A percentile compares a stretch with the other conserved stretches of the same genome.
Evolutionary conservation across 2,329 filamentous ascomycete genomes (phyloP).

Genomic region (Ophiostoma angusticollis): DNA sequence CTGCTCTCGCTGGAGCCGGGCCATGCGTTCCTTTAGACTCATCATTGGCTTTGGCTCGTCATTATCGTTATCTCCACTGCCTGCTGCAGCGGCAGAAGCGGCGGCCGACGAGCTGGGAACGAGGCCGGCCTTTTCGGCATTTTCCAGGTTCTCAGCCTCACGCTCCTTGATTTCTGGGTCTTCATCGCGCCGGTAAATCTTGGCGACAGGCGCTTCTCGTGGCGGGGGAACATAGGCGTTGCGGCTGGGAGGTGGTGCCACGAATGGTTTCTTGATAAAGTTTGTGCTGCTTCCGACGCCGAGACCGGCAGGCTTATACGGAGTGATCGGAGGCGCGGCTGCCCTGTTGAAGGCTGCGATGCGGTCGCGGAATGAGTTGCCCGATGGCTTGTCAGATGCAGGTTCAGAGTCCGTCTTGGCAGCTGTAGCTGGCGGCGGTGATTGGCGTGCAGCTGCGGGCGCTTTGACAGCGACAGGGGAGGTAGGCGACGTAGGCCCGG

Average conservation of each 20-base stretch:
- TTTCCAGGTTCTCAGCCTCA: conserved; percentile 52
- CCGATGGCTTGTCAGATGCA: conserved; percentile 56
- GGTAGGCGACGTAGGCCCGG: conserved; percentile 18
- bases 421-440: conserved; percentile 23
- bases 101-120: conserved; percentile 30
- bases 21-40: conserved; percentile 90
- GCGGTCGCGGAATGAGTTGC: conserved; percentile 79
- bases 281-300: conserved; percentile 37
- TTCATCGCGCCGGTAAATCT: conserved; percentile 75
- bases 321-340: conserved; percentile 71
- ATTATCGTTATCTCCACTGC: conserved; percentile 34
- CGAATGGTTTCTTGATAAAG: conserved; percentile 95
- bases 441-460: conserved; percentile 24
- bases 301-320: conserved; percentile 67
- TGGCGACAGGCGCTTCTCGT: conserved; percentile 57
- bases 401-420: conserved; percentile 44
- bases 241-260: conserved; percentile 84
- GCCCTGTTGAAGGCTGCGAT: conserved; percentile 96
- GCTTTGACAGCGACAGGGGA: conserved; percentile 22
- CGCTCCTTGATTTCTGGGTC: conserved; percentile 59
- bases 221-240: conserved; percentile 77
- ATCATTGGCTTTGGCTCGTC: conserved; percentile 83
- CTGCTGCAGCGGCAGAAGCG: conserved; percentile 15
- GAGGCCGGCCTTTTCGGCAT: conserved; percentile 56
- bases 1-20: conserved; percentile 85